Conservation (phyloP, 192 early-diverging fungal species). For the Chytriomyces sp. region DNA sequence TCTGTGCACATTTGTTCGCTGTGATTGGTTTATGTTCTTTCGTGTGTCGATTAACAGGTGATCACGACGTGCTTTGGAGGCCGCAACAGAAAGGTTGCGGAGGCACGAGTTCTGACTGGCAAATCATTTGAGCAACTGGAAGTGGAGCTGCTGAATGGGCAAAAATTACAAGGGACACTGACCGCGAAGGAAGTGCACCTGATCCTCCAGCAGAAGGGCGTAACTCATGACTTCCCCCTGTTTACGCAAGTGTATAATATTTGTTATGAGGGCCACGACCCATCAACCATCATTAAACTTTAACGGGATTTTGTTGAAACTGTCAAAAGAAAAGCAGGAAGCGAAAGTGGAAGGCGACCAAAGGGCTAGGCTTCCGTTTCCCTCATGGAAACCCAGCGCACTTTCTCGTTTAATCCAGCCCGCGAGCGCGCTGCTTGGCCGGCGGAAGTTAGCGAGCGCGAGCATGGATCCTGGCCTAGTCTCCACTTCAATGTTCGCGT, state of each 20-base stretch:
- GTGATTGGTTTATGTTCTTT: neutral
- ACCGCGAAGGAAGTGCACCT: conserved; percentile 85
- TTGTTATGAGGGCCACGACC: conserved; percentile 75
- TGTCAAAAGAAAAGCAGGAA: too few relatives aligned
- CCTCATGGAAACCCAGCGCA: too few relatives aligned
- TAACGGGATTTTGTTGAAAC: too few relatives aligned
- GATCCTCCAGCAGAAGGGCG: conserved; percentile 68
- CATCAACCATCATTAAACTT: conserved; percentile 71
- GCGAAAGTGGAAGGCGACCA: too few relatives aligned
- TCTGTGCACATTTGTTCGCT: neutral
- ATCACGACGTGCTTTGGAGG: conserved; percentile 98
- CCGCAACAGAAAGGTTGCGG: conserved; percentile 91
- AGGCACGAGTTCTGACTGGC: conserved; percentile 87
- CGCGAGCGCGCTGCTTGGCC: too few relatives aligned
- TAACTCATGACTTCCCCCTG: conserved; percentile 73
- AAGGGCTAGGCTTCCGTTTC: too few relatives aligned
- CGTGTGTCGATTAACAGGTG: conserved; percentile 27
- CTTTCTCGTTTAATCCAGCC: too few relatives aligned
- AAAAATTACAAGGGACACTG: conserved; percentile 94
- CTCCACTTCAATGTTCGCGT: too few relatives aligned
- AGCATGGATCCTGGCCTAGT: too few relatives aligned
- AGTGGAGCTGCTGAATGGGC: conserved; percentile 89
- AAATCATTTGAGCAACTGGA: conserved; percentile 93
- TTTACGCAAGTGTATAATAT: conserved; percentile 93
- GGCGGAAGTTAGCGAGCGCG: too few relatives aligned